A percentile compares a stretch with the other conserved stretches of the same genome.
These are phyloP conservation scores for Sporothrix dimorphospora DNA, from an alignment of 2,329 filamentous ascomycete species.

Conservation along the genomic window DNA sequence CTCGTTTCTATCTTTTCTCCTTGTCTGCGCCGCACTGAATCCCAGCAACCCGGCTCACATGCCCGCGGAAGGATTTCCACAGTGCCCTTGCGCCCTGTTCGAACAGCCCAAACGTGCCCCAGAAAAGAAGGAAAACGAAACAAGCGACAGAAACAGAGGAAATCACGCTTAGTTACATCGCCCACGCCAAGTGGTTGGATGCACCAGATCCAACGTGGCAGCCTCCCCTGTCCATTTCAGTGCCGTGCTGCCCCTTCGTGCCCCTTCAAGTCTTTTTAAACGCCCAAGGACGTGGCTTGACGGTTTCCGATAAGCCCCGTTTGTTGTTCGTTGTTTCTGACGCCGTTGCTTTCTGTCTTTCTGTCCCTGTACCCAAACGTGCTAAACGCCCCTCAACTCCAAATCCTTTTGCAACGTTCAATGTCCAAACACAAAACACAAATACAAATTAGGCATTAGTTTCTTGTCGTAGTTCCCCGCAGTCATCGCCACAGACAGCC, in stretches of 20 bases:
- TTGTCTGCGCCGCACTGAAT: neutral
- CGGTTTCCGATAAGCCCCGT: neutral
- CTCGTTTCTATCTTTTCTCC: neutral
- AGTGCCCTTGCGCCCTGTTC: neutral
- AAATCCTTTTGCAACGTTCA: neutral
- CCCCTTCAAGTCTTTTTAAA: neutral
- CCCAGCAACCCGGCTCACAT: neutral
- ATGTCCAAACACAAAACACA: neutral
- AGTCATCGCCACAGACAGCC: neutral
- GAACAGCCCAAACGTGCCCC: neutral
- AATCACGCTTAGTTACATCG: neutral
- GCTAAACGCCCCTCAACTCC: neutral
- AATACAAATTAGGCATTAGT: neutral
- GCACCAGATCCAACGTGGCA: neutral
- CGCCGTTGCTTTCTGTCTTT: neutral
- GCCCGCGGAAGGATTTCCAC: conserved; percentile 4
- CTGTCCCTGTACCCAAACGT: neutral
- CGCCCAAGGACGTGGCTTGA: neutral
- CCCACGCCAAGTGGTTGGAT: neutral
- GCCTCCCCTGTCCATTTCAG: neutral
- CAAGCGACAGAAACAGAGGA: neutral
- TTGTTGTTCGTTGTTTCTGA: neutral
- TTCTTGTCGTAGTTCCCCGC: neutral
- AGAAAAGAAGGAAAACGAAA: neutral
- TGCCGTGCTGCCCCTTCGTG: no score